These are phyloP conservation scores for Annulohypoxylon stygium DNA, from an alignment of 495 filamentous ascomycete genomes.

Conservation along the genomic window DNA sequence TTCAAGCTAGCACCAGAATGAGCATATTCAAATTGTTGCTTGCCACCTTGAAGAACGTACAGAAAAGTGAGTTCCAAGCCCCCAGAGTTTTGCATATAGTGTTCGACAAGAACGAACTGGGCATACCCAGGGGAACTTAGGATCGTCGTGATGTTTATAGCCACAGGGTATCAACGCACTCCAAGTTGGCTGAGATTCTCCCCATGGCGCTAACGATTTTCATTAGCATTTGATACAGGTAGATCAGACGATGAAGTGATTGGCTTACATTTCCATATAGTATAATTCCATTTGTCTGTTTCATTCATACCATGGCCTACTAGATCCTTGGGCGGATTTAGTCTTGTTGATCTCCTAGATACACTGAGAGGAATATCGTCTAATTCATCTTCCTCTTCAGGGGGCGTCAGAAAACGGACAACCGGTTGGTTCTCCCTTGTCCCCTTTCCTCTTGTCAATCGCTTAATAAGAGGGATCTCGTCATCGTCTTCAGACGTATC, in stretches of 20 bases:
- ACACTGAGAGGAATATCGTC: not conserved
- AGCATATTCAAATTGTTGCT: slow-evolving; percentile 17
- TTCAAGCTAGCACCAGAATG: slow-evolving; percentile 41
- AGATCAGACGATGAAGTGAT: not conserved
- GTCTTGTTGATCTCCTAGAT: not conserved
- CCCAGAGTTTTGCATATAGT: slow-evolving; percentile 32
- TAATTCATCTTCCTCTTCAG: too few relatives aligned
- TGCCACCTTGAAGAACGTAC: slow-evolving; percentile 19
- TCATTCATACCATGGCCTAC: not conserved
- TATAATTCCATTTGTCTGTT: slow-evolving; percentile 19
- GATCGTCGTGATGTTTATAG: slow-evolving; percentile 42
- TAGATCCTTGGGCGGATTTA: not conserved
- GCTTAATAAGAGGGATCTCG: too few relatives aligned
- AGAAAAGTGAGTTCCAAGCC: slow-evolving; percentile 48
- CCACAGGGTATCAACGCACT: slow-evolving; percentile 47
- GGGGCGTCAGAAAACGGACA: too few relatives aligned
- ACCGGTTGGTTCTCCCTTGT: too few relatives aligned
- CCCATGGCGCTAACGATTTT: slow-evolving; percentile 22
- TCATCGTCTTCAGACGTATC: too few relatives aligned
- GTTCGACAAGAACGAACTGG: slow-evolving; percentile 48
- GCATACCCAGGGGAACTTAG: slow-evolving; percentile 49
- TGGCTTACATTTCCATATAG: slow-evolving; percentile 24
- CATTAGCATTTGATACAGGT: not conserved
- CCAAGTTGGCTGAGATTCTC: slow-evolving; percentile 19
- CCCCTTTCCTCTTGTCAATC: too few relatives aligned